Evolutionary conservation across 495 filamentous ascomycete species (phyloP).

Genomic region (Hyaloscypha bicolor): DNA sequence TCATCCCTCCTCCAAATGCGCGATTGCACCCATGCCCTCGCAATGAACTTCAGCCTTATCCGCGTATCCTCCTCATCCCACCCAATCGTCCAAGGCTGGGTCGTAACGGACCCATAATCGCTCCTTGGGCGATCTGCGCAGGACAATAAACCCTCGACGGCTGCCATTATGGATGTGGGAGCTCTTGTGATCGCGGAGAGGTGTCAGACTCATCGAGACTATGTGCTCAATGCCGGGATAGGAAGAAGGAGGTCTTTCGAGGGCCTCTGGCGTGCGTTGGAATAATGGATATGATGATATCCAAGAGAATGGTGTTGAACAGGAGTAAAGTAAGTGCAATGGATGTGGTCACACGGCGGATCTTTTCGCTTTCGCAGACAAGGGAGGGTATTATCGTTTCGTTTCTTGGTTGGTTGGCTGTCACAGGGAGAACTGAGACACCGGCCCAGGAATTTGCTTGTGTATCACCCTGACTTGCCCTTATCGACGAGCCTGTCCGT

Average conservation of each 20-base stretch:
- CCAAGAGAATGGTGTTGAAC: neutral
- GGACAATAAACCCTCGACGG: conserved; percentile 31
- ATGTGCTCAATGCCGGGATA: conserved; percentile 4
- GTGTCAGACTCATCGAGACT: conserved; percentile 37
- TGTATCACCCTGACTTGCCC: conserved; percentile 27
- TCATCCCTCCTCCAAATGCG: conserved; percentile 30
- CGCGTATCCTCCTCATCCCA: conserved; percentile 43
- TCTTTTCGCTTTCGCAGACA: conserved; percentile 25
- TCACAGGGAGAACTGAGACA: conserved; percentile 20
- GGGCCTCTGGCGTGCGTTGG: neutral
- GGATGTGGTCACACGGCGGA: conserved; percentile 30
- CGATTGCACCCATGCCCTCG: conserved; percentile 39
- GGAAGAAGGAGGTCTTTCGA: neutral
- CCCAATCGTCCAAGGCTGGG: conserved; percentile 34
- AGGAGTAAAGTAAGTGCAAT: neutral
- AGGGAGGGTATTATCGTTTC: conserved; percentile 19
- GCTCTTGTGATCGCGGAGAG: conserved; percentile 31
- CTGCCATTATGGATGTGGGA: conserved; percentile 35
- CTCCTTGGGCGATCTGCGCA: conserved; percentile 31
- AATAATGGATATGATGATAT: conserved; percentile 12
- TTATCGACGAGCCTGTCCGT: conserved; percentile 24
- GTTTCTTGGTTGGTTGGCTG: conserved; percentile 18
- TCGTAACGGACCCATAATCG: conserved; percentile 31
- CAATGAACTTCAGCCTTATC: conserved; percentile 40
- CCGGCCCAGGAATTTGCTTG: conserved; percentile 9